phyloP scores from a whole-genome alignment of 768 basidiomycete species.

The Hygrophorus pudorinus region DNA sequence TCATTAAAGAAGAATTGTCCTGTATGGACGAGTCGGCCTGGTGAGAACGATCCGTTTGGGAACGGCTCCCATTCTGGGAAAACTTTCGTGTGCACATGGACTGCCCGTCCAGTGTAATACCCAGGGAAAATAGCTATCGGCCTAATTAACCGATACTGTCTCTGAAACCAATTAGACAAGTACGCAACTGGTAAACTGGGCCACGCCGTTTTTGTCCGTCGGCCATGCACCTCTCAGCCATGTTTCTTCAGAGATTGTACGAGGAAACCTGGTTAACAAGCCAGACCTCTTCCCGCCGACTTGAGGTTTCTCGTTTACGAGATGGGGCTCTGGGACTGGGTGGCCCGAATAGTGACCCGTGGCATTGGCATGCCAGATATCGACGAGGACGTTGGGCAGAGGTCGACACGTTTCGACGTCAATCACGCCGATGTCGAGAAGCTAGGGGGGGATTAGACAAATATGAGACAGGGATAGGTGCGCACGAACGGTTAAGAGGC shows the following conservation, averaged over 20 bases:
- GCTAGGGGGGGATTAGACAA: slow-evolving; percentile 15
- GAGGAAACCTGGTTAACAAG: slow-evolving; percentile 33
- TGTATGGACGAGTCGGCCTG: slow-evolving; percentile 33
- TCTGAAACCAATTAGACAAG: neutral
- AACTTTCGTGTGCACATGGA: slow-evolving; percentile 45
- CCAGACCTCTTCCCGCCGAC: slow-evolving; percentile 36
- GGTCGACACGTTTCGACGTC: slow-evolving; percentile 49
- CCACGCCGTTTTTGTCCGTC: slow-evolving; percentile 42
- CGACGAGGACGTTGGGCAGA: slow-evolving; percentile 45
- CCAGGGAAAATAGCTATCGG: slow-evolving; percentile 42
- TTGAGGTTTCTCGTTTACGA: slow-evolving; percentile 34
- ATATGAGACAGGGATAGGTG: neutral
- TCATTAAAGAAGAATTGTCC: slow-evolving; percentile 54
- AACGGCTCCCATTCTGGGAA: slow-evolving; percentile 38
- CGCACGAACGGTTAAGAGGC: slow-evolving; percentile 32
- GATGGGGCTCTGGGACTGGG: slow-evolving; percentile 33
- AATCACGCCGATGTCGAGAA: slow-evolving; percentile 48
- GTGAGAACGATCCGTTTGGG: slow-evolving; percentile 34
- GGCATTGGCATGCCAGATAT: slow-evolving; percentile 51
- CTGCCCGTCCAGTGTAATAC: slow-evolving; percentile 47
- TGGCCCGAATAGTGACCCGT: slow-evolving; percentile 48
- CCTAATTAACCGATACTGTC: neutral
- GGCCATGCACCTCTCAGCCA: slow-evolving; percentile 47
- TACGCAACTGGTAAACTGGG: slow-evolving; percentile 39
- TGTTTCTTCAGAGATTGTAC: slow-evolving; percentile 31